These are phyloP conservation scores for Syzygium grande DNA, from an alignment of 345 rosid species.

Conservation along the genomic window DNA sequence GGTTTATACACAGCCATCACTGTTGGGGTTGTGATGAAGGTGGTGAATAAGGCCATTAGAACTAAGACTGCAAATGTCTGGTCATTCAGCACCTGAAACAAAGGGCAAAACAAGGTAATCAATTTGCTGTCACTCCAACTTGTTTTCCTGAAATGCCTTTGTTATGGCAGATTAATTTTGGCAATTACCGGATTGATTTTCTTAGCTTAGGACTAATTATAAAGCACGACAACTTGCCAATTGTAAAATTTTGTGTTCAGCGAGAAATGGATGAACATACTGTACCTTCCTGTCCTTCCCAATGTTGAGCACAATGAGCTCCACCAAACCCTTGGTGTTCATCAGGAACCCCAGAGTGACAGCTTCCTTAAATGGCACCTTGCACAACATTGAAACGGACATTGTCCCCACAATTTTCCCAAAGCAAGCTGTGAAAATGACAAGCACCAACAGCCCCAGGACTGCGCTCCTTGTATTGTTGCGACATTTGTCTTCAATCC, in stretches of 20 bases:
- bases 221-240: neutral
- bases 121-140: neutral
- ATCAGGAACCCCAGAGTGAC: constrained; percentile 29
- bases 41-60: constrained; percentile 62
- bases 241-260: neutral
- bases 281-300: constrained; percentile 37
- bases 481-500: constrained; percentile 38
- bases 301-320: constrained; percentile 41
- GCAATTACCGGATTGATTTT: neutral
- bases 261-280: neutral
- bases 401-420: constrained; percentile 33
- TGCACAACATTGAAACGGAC: constrained; percentile 5
- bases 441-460: constrained; percentile 35
- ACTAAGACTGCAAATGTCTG: constrained; percentile 53
- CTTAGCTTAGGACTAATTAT: neutral
- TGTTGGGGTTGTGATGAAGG: constrained; percentile 58
- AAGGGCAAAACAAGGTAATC: neutral
- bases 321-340: constrained; percentile 48
- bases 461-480: constrained; percentile 26
- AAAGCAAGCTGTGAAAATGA: constrained; percentile 27
- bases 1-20: constrained; percentile 52
- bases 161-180: neutral
- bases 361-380: constrained; percentile 22
- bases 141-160: neutral
- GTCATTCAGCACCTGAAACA: constrained; percentile 45